A percentile compares a stretch with the other conserved stretches of the same genome.
Evolutionary conservation across 192 early-diverging fungal species (phyloP).

Genomic region (Backusella sp.): DNA sequence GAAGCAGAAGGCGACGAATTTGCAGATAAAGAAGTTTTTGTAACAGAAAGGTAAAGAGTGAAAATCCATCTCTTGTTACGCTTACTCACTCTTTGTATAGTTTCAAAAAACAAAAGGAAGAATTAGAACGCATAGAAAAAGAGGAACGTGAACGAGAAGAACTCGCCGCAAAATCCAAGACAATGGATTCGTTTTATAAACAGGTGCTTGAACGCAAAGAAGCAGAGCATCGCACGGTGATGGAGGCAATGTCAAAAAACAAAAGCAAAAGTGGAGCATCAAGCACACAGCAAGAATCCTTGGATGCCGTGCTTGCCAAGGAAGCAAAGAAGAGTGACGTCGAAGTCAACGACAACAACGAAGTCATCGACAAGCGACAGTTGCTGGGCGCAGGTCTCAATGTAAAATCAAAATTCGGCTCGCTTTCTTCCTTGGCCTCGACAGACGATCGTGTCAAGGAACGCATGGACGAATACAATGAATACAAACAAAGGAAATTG

Average conservation of each 20-base stretch:
- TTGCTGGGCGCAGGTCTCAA: constrained; percentile 73
- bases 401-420: constrained; percentile 41
- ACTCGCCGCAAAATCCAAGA: constrained; percentile 23
- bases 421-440: constrained; percentile 15
- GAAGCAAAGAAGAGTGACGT: constrained; percentile 46
- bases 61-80: neutral
- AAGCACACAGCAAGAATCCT: constrained; percentile 12
- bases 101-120: constrained; percentile 56
- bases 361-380: constrained; percentile 75
- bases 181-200: constrained; percentile 63
- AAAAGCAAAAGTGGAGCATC: neutral
- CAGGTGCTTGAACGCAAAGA: constrained; percentile 55
- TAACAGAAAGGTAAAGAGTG: constrained; percentile 63
- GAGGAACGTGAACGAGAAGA: constrained; percentile 60
- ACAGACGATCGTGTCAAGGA: constrained; percentile 23
- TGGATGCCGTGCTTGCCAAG: constrained; percentile 26
- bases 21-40: constrained; percentile 77
- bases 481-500: constrained; percentile 45
- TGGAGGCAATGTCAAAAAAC: constrained; percentile 21
- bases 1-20: constrained; percentile 71
- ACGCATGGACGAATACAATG: constrained; percentile 39
- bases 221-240: constrained; percentile 29
- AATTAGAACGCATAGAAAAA: constrained; percentile 57
- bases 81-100: constrained; percentile 11
- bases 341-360: constrained; percentile 64